A percentile compares a stretch with the other conserved stretches of the same genome.
phyloP scores from a whole-genome alignment of 306 rosid species.

The Rubus idaeus region DNA sequence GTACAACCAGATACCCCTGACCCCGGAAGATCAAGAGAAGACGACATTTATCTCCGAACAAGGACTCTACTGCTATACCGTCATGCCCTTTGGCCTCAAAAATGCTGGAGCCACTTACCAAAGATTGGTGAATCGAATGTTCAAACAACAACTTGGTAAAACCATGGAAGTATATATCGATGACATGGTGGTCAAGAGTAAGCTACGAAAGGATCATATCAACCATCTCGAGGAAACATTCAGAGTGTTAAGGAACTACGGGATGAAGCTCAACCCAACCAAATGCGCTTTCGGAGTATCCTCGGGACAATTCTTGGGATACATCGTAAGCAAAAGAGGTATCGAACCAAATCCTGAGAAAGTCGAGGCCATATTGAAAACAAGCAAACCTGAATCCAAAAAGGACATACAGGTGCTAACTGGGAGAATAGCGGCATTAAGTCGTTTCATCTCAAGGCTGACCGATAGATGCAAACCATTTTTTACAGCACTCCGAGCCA shows the following conservation, averaged over 20 bases:
- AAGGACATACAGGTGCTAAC: neutral
- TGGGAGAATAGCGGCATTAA: neutral
- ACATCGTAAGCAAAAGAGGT: neutral
- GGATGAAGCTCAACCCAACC: neutral
- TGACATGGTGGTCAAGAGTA: neutral
- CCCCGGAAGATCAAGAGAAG: too few species aligned
- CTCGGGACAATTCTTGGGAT: neutral
- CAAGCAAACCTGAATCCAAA: neutral
- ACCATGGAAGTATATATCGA: neutral
- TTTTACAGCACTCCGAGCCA: neutral
- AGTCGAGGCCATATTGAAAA: neutral
- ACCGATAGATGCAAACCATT: neutral
- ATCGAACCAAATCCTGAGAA: neutral
- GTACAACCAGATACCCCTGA: too few species aligned
- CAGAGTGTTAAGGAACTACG: neutral
- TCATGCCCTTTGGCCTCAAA: too few species aligned
- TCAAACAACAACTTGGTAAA: neutral
- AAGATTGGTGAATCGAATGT: neutral
- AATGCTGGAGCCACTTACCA: too few species aligned
- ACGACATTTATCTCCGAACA: too few species aligned
- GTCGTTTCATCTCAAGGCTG: neutral
- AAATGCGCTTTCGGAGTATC: neutral
- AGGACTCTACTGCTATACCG: too few species aligned
- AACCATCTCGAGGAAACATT: fast-evolving
- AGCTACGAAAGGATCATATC: neutral